These are phyloP conservation scores for Plantago ovata DNA, from an alignment of 257 asterid species.

Conservation along the genomic window DNA sequence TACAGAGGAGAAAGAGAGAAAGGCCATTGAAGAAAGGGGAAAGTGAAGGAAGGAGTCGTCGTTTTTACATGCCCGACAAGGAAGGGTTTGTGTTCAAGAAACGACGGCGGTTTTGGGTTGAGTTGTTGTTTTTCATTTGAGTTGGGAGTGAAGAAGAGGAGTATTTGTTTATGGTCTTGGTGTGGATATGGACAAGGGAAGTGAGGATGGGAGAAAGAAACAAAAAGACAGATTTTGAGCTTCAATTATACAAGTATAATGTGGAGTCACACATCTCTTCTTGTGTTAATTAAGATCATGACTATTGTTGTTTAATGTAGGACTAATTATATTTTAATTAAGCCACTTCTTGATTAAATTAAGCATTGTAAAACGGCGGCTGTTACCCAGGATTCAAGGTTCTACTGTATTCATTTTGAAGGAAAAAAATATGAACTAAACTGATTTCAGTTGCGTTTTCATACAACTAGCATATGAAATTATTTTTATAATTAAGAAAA, in stretches of 20 bases:
- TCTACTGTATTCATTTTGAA: not conserved
- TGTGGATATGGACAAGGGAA: slow-evolving; percentile 16
- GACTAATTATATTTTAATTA: too few relatives aligned
- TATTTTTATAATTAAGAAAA: too few relatives aligned
- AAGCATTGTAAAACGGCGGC: slow-evolving; percentile 27
- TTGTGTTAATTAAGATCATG: too few relatives aligned
- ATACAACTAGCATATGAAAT: too few relatives aligned
- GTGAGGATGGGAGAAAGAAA: slow-evolving; percentile 28
- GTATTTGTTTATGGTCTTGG: slow-evolving; percentile 7
- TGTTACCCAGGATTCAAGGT: slow-evolving; percentile 25
- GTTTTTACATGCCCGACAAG: too few relatives aligned
- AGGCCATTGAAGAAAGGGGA: not conserved
- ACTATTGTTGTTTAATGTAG: not conserved
- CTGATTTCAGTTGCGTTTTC: too few relatives aligned
- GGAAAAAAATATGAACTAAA: too few relatives aligned
- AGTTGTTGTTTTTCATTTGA: not conserved
- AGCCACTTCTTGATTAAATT: not conserved
- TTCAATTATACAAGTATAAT: not conserved
- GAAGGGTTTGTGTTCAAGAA: not conserved
- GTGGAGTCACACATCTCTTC: too few relatives aligned
- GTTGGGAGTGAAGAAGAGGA: not conserved
- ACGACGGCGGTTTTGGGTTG: not conserved
- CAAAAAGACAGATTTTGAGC: slow-evolving; percentile 37
- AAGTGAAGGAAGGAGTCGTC: too few relatives aligned
- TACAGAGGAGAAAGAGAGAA: slow-evolving; percentile 2